phyloP scores from a whole-genome alignment of 768 basidiomycete genomes.

The Termitomyces titanicus region DNA sequence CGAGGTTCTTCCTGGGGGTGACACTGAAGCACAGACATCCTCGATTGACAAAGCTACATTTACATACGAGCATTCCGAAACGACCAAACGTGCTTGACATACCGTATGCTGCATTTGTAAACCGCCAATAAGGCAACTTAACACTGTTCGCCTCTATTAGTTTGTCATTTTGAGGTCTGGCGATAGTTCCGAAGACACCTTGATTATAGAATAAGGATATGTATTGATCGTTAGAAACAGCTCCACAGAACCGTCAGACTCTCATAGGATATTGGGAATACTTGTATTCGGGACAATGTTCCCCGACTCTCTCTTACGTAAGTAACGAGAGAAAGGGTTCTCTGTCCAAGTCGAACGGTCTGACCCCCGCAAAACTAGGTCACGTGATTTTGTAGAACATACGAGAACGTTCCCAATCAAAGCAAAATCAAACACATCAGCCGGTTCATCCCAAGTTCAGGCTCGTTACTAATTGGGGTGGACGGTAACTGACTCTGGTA shows the following conservation, averaged over 20 bases:
- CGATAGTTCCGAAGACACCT: background rate
- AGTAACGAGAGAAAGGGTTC: too few species aligned
- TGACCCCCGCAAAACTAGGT: too few species aligned
- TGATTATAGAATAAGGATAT: background rate
- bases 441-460: too few species aligned
- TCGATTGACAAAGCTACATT: slow-evolving; percentile 6
- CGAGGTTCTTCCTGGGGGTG: background rate
- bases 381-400: too few species aligned
- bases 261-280: background rate
- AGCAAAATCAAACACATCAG: too few species aligned
- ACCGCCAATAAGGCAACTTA: background rate
- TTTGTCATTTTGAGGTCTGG: background rate
- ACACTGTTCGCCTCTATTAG: background rate
- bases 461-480: too few species aligned
- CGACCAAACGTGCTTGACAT: slow-evolving; percentile 1
- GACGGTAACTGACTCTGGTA: too few species aligned
- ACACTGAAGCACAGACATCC: slow-evolving; percentile 1
- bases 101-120: background rate
- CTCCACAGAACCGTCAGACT: too few species aligned
- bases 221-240: background rate
- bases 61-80: slow-evolving; percentile 6
- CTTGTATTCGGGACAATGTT: background rate
- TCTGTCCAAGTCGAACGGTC: too few species aligned
- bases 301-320: too few species aligned
- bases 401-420: too few species aligned